A percentile compares a stretch with the other conserved stretches of the same genome.
phyloP scores from a whole-genome alignment of 345 rosid genomes.

The Gossypium stocksii region DNA sequence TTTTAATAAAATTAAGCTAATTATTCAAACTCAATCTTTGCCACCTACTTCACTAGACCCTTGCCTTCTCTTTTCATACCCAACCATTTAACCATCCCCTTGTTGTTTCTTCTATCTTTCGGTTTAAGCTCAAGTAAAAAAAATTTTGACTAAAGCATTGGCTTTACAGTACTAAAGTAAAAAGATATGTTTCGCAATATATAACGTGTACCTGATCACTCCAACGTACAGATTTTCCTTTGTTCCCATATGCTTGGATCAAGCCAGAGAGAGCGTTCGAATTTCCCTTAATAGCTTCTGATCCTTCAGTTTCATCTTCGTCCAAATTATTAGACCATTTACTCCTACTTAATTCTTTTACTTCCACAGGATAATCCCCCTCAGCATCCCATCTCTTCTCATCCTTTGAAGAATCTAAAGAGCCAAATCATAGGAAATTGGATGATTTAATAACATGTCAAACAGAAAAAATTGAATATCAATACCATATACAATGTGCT shows the following conservation, averaged over 20 bases:
- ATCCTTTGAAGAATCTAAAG: slow-evolving; percentile 31
- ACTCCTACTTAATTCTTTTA: slow-evolving; percentile 68
- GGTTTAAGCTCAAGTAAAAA: neutral
- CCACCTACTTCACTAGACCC: neutral
- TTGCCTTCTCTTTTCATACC: neutral
- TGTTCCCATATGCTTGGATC: slow-evolving; percentile 40
- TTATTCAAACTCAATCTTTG: neutral
- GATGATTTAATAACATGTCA: neutral
- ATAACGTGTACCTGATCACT: slow-evolving; percentile 64
- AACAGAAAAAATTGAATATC: neutral
- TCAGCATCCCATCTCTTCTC: slow-evolving; percentile 35
- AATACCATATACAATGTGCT: neutral
- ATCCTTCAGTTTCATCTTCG: slow-evolving; percentile 47
- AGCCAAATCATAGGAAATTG: neutral
- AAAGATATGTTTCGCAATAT: neutral
- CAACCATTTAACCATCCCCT: neutral
- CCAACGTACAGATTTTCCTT: slow-evolving; percentile 77
- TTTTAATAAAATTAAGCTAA: neutral
- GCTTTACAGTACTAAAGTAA: neutral
- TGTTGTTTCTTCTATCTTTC: neutral
- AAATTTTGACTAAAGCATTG: neutral
- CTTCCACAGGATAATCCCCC: slow-evolving; percentile 36
- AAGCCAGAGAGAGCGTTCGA: slow-evolving; percentile 46
- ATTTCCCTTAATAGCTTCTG: slow-evolving; percentile 30
- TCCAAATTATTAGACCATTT: slow-evolving; percentile 83